phyloP scores from a whole-genome alignment of 2,329 filamentous ascomycete genomes.

The Polytolypa hystricis region DNA sequence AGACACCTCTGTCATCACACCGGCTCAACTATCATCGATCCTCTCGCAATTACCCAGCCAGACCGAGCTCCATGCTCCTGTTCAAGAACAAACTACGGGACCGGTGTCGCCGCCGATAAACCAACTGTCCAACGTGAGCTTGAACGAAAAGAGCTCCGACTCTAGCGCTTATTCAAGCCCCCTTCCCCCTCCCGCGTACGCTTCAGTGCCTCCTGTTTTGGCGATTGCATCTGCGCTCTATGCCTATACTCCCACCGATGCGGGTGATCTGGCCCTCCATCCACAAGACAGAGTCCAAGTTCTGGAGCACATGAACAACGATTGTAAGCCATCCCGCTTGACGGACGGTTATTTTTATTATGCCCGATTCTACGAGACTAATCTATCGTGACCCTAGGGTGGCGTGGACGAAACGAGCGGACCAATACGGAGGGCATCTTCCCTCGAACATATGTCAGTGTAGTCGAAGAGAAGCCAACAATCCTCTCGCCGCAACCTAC shows the following conservation, averaged over 20 bases:
- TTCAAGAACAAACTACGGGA: slow-evolving; percentile 15
- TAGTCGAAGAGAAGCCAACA: slow-evolving; percentile 53
- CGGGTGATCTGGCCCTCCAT: slow-evolving; percentile 70
- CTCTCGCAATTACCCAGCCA: slow-evolving; percentile 57
- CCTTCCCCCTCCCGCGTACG: slow-evolving; percentile 41
- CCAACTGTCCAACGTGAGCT: slow-evolving; percentile 12
- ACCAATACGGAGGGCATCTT: slow-evolving; percentile 86
- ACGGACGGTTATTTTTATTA: background rate
- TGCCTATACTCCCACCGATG: slow-evolving; percentile 66
- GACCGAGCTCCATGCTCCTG: slow-evolving; percentile 23
- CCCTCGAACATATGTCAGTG: slow-evolving; percentile 74
- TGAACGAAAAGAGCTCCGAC: slow-evolving; percentile 17
- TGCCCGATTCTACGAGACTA: background rate
- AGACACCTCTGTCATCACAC: slow-evolving; percentile 68
- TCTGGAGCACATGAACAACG: slow-evolving; percentile 85
- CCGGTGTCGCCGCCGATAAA: slow-evolving; percentile 7
- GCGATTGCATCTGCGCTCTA: slow-evolving; percentile 72
- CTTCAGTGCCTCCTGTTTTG: slow-evolving; percentile 44
- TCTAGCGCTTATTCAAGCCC: slow-evolving; percentile 34
- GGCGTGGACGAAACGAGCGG: slow-evolving; percentile 80
- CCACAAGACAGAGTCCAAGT: slow-evolving; percentile 72
- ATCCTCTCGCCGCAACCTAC: slow-evolving; percentile 29
- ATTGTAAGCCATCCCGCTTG: slow-evolving; percentile 46
- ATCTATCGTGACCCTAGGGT: slow-evolving; percentile 27
- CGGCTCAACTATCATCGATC: slow-evolving; percentile 64